Evolutionary conservation across 225 moss, liverwort and hornwort genomes (phyloP).

Genomic region (Straminergon stramineum): DNA sequence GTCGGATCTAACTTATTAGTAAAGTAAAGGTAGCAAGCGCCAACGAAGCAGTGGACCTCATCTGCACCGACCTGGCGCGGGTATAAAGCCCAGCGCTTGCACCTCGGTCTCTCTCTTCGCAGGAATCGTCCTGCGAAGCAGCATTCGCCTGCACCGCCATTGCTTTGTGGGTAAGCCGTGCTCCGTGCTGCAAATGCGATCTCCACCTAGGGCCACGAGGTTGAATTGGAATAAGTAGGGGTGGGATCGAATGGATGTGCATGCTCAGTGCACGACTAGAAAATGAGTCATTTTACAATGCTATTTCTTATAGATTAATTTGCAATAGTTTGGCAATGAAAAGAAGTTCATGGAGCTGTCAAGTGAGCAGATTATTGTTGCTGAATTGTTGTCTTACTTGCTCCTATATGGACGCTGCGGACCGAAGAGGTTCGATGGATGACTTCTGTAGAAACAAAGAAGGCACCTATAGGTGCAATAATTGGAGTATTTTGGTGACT

Average conservation of each 20-base stretch:
- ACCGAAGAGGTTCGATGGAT: background rate
- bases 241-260: background rate
- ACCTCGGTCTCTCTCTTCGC: background rate
- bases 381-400: too few species aligned
- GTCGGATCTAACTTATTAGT: background rate
- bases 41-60: background rate
- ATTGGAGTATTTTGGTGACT: background rate
- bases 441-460: background rate
- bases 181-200: background rate
- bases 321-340: background rate
- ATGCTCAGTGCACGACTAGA: background rate
- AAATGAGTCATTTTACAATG: background rate
- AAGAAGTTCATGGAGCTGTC: background rate
- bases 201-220: background rate
- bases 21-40: background rate
- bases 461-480: background rate
- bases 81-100: background rate
- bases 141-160: background rate
- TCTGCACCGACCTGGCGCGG: background rate
- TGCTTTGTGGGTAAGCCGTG: background rate
- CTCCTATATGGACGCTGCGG: background rate
- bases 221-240: too few species aligned
- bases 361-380: background rate
- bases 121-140: constrained; percentile 14
- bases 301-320: background rate